Evolutionary conservation across 345 rosid species (phyloP).

Genomic region (Alliaria petiolata): DNA sequence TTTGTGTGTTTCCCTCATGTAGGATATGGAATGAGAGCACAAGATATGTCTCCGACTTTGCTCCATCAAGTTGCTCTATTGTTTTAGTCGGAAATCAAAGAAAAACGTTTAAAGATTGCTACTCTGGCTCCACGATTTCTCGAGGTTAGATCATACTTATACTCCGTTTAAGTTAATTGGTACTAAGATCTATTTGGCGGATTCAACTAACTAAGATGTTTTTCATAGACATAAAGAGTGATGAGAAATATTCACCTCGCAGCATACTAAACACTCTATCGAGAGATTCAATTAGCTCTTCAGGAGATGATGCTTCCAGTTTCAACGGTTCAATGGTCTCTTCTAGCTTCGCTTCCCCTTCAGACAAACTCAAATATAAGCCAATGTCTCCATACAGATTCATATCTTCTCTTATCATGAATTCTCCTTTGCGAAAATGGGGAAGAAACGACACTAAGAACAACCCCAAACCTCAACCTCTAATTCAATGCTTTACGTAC

Average conservation of each 20-base stretch:
- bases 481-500: conserved; percentile 63
- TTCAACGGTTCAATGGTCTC: conserved; percentile 43
- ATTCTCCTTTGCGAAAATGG: conserved; percentile 52
- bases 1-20: not conserved
- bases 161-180: not conserved
- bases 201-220: not conserved
- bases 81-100: conserved; percentile 49
- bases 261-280: conserved; percentile 49
- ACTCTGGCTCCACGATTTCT: conserved; percentile 23
- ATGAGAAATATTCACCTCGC: conserved; percentile 51
- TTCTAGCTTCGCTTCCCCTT: conserved; percentile 37
- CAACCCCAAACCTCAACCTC: conserved; percentile 43
- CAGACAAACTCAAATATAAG: conserved; percentile 32
- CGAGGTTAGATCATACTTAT: conserved; percentile 37
- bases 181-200: not conserved
- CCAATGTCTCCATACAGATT: conserved; percentile 46
- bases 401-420: conserved; percentile 46
- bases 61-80: conserved; percentile 63
- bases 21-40: conserved; percentile 48
- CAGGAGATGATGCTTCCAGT: conserved; percentile 58
- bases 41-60: conserved; percentile 53
- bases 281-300: conserved; percentile 46
- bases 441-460: conserved; percentile 31
- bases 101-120: conserved; percentile 28
- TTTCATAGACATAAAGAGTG: conserved; percentile 13